Evolutionary conservation across 768 basidiomycete species (phyloP), one percentile per base, ranked within the genome.

Genomic region (Crassisporium funariophilum): DNA sequence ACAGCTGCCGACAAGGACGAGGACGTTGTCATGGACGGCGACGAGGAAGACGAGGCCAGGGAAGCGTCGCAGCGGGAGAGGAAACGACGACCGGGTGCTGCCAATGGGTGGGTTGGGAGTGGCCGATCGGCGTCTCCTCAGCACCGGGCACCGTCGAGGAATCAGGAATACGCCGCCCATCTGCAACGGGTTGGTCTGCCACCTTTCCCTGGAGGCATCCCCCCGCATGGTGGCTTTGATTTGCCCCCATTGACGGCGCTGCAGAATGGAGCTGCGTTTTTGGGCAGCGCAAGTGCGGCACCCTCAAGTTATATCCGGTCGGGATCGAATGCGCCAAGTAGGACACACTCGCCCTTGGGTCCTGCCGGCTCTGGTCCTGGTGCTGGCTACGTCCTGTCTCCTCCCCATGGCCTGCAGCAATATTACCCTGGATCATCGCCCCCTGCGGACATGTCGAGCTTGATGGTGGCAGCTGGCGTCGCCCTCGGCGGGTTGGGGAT

Each of bases 281-380:
- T 72, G 49, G 59, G 61, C 27, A 70, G 65, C 53, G 57, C 60
- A n/a, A 60, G 61, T 60, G 70, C 75, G 48, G 71, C 71, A 35
- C 29, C 29, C 11, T 70, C 77, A 41, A 78, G 81, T 61, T 86
- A 85, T 64, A 70, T 84, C 54, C 76, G 84, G 56, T 79, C 84
- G 17, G 75, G 82, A 46, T 84, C 80, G 38, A 74, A 78, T 52
- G 82, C 81, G 19, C 86, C 86, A 4, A 88, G 83, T 64, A 71
- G 85, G 56, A 84, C 85, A 41, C 86, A 88, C 62, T 86, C 86
- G 35, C 86, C 86, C 38, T 63, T 83, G 58, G 78, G 77, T 42
- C 81, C 77, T 53, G 74, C 72, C 4, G 58, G 57, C 16, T 49
- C 58, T 4, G 46, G 31, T 12, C 25, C 53, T 46, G 61, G 70